phyloP scores from a whole-genome alignment of 345 rosid genomes.

The Isatis tinctoria region DNA sequence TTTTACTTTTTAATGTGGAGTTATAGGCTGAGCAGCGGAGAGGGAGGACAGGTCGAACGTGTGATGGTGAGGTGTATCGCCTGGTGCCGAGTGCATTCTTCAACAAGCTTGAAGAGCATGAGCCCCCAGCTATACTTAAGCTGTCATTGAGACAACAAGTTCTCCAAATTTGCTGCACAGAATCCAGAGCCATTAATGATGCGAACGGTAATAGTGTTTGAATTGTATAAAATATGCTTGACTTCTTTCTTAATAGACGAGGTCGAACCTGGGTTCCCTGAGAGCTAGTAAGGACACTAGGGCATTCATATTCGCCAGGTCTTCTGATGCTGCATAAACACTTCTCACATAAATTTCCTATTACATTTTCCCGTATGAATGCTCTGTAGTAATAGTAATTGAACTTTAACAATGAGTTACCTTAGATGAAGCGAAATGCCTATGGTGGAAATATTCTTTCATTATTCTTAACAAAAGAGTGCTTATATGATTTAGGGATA shows the following conservation, averaged over 20 bases:
- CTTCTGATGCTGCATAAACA: slow-evolving; percentile 2
- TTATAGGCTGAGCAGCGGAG: slow-evolving; percentile 87
- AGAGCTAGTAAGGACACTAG: slow-evolving; percentile 3
- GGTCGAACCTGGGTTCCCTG: neutral
- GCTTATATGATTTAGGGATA: neutral
- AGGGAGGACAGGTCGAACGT: slow-evolving; percentile 97
- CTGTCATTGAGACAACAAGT: slow-evolving; percentile 84
- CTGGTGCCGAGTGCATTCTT: slow-evolving; percentile 80
- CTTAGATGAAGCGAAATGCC: slow-evolving; percentile 10
- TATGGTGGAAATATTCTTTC: neutral
- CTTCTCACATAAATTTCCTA: neutral
- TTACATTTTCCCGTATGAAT: neutral
- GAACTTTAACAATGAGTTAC: slow-evolving; percentile 5
- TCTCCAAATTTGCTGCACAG: slow-evolving; percentile 79
- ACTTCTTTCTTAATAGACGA: neutral
- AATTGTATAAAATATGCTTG: neutral
- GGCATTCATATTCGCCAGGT: slow-evolving; percentile 4
- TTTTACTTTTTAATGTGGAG: slow-evolving; percentile 15
- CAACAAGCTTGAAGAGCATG: slow-evolving; percentile 58
- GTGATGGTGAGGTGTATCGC: slow-evolving; percentile 90
- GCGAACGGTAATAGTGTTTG: slow-evolving; percentile 58
- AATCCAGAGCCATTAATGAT: slow-evolving; percentile 75
- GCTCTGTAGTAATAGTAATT: slow-evolving; percentile 1
- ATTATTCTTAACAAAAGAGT: neutral
- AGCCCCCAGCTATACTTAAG: slow-evolving; percentile 68